A percentile compares a stretch with the other conserved stretches of the same genome.
phyloP scores from a whole-genome alignment of 257 asterid genomes.

The Echites panduratus region DNA sequence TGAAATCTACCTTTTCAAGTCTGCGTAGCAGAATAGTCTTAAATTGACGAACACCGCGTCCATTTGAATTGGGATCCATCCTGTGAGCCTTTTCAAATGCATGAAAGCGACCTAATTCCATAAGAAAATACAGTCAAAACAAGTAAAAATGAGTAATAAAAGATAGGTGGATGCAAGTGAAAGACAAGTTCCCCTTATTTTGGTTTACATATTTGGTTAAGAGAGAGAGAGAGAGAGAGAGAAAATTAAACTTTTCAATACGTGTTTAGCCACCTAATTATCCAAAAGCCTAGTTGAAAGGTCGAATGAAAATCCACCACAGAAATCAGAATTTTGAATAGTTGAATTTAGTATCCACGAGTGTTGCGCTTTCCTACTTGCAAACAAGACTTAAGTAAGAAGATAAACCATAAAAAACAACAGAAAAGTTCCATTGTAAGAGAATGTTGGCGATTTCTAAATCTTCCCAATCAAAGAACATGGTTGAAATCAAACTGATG shows the following conservation, averaged over 20 bases:
- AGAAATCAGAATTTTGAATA: not conserved
- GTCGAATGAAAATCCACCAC: not conserved
- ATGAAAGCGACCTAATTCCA: slow-evolving; percentile 77
- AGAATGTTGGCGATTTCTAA: not conserved
- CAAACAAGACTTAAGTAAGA: not conserved
- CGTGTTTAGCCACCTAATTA: not conserved
- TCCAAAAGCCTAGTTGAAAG: not conserved
- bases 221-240: too few species aligned
- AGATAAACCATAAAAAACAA: not conserved
- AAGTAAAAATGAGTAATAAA: not conserved
- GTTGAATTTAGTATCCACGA: not conserved
- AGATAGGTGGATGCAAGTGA: not conserved
- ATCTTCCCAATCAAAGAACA: not conserved
- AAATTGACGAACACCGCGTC: slow-evolving; percentile 96
- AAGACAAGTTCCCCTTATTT: not conserved
- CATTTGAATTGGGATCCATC: slow-evolving; percentile 79
- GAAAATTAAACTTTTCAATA: not conserved
- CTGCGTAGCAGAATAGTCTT: slow-evolving; percentile 83
- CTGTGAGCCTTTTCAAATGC: slow-evolving; percentile 95
- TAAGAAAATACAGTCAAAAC: slow-evolving; percentile 9
- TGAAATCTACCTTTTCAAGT: slow-evolving; percentile 58
- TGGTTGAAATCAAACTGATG: not conserved
- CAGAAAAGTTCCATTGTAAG: not conserved
- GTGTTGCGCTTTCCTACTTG: not conserved
- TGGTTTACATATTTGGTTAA: not conserved